Evolutionary conservation across 768 basidiomycete species (phyloP).

Genomic region (Tricholoma sp.): DNA sequence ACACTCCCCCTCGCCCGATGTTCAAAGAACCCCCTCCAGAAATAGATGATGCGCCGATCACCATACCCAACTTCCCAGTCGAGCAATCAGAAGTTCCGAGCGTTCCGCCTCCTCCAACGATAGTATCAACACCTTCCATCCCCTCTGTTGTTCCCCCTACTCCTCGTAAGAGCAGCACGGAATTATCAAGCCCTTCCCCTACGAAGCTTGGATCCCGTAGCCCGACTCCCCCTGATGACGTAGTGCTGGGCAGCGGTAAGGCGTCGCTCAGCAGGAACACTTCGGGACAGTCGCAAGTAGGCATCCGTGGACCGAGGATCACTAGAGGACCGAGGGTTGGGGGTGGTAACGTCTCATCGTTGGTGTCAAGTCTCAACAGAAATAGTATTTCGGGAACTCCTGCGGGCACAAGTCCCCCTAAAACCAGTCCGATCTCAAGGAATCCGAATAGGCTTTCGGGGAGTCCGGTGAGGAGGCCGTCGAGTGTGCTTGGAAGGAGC

Average conservation of each 20-base stretch:
- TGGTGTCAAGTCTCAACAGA: slow-evolving; percentile 56
- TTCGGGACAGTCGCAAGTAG: slow-evolving; percentile 31
- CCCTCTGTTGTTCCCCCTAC: slow-evolving; percentile 50
- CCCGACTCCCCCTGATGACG: slow-evolving; percentile 39
- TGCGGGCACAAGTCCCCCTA: slow-evolving; percentile 25
- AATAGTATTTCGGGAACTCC: slow-evolving; percentile 32
- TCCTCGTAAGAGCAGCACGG: slow-evolving; percentile 36
- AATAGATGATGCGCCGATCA: slow-evolving; percentile 39
- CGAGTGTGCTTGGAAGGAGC: slow-evolving; percentile 45
- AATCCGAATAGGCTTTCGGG: slow-evolving; percentile 43
- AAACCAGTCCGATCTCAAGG: slow-evolving; percentile 25
- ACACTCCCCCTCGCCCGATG: slow-evolving; percentile 33
- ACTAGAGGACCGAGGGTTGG: slow-evolving; percentile 43
- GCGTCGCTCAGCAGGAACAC: slow-evolving; percentile 42
- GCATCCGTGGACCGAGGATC: slow-evolving; percentile 45
- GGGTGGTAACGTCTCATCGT: slow-evolving; percentile 43
- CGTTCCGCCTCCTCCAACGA: slow-evolving; percentile 25
- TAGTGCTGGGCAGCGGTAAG: slow-evolving; percentile 31
- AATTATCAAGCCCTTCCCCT: slow-evolving; percentile 28
- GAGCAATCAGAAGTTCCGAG: slow-evolving; percentile 18
- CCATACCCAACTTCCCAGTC: slow-evolving; percentile 34
- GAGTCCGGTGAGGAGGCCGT: slow-evolving; percentile 38
- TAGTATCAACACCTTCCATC: slow-evolving; percentile 24
- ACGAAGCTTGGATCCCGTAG: slow-evolving; percentile 35
- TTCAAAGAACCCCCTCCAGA: slow-evolving; percentile 68